Base-by-base conservation (phyloP, 2,329 filamentous ascomycete species). In the Calonectria hawksworthii region DNA sequence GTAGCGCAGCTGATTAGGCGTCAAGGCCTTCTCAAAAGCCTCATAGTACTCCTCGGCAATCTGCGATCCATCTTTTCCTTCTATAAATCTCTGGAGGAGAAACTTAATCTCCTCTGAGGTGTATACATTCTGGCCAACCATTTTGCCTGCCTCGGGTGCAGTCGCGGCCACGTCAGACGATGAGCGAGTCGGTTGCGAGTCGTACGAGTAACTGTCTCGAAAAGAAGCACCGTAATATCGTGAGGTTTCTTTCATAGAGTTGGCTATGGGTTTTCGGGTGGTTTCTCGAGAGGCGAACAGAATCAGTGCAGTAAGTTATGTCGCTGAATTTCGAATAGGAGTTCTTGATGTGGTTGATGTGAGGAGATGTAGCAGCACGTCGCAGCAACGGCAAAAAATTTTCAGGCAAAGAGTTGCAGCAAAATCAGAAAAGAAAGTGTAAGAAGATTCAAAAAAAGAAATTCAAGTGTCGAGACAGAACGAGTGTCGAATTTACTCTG, bases 1-100 rank as follows among this genome's bases (percentile, higher is more conserved):
- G 68, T 87, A 87, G 13, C 84, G 83, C 13, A 87, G 80, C 74
- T 87, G 84, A 59, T 83, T 85, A 1, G 80, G 74, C 2, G 82
- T 82, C 64, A 86, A 76, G 0, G 52, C 16, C 26, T 83, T 83
- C 36, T 75, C 77, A 66, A 85, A 86, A 8, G 66, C 70, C 10
- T 75, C 56, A 16, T 77, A 52, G 52, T 85, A 86, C 8, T 80
- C 77, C 2, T 74, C 51, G 10, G 77, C 75, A 50, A 86, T 85
- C 14, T 77, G 76, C 1, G 65, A 34, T 14, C 74, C 69, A 32
- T 83, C 80, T 32, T 79, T 78, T n/a, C 80, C 79, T 2, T 76
- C 66, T 21, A 85, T 75, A 64, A 83, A 78, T 1, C 76, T 70
- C 1, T 79, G 72, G 59, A 87, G 79, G 50, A 86, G 75, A 75